Conservation (phyloP, 495 filamentous ascomycete species). For the Antarctomyces pellizariae region DNA sequence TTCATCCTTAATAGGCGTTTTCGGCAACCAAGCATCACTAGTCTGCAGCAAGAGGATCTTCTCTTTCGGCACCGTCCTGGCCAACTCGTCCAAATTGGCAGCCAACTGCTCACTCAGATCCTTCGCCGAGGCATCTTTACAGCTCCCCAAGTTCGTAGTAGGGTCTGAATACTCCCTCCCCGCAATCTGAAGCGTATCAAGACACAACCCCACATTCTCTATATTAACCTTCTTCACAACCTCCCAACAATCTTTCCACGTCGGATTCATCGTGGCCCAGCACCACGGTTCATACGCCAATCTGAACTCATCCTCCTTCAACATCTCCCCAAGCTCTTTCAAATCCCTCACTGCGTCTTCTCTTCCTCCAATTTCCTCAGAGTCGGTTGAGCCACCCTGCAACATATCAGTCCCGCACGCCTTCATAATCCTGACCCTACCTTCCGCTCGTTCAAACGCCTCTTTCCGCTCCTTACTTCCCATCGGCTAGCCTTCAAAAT, state of each 20-base stretch:
- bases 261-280: conserved; percentile 50
- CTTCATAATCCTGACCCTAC: conserved; percentile 56
- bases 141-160: conserved; percentile 20
- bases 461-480: conserved; percentile 32
- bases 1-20: conserved; percentile 24
- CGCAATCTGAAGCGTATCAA: conserved; percentile 64
- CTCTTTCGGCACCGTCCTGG: conserved; percentile 30
- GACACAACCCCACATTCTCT: conserved; percentile 48
- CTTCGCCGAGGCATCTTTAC: no score
- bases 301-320: conserved; percentile 27
- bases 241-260: conserved; percentile 43
- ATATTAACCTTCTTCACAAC: conserved; percentile 36
- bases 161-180: conserved; percentile 62
- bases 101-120: conserved; percentile 27
- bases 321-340: conserved; percentile 35
- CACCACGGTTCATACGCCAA: conserved; percentile 75
- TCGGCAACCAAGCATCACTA: conserved; percentile 49
- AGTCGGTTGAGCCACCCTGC: conserved; percentile 57
- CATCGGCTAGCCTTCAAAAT: conserved; percentile 57
- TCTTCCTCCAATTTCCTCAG: conserved; percentile 26
- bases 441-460: conserved; percentile 37
- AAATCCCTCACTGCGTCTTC: conserved; percentile 35
- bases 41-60: conserved; percentile 64
- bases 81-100: conserved; percentile 28
- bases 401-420: conserved; percentile 45